Conservation (phyloP, 345 rosid genomes). For the Citrus sp. region DNA sequence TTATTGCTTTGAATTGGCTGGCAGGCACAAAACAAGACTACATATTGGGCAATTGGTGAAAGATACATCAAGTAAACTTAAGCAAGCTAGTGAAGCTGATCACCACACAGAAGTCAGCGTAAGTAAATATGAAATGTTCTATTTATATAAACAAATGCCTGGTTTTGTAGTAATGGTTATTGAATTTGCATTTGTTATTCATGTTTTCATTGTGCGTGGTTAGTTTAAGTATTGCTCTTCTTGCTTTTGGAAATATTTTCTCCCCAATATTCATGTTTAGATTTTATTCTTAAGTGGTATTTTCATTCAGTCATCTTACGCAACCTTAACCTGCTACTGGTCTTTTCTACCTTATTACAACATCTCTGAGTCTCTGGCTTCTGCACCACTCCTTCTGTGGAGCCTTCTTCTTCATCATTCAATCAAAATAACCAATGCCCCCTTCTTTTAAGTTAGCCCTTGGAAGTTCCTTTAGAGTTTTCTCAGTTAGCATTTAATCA, state of each 20-base stretch:
- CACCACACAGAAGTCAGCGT: constrained; percentile 44
- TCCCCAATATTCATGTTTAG: background rate
- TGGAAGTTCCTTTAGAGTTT: no score
- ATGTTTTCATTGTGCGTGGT: background rate
- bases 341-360: no score
- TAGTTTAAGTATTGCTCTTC: background rate
- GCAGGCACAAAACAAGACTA: constrained; percentile 62
- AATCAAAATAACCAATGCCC: no score
- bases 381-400: no score
- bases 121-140: constrained; percentile 18
- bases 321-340: no score
- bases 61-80: constrained; percentile 64
- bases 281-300: background rate
- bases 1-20: background rate
- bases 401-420: no score
- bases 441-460: no score
- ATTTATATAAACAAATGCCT: background rate
- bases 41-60: constrained; percentile 61
- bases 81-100: constrained; percentile 69
- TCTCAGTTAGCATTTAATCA: background rate
- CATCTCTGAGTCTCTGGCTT: no score
- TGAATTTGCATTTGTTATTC: background rate
- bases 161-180: background rate
- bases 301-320: no score
- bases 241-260: background rate